Evolutionary conservation across 2,329 filamentous ascomycete species (phyloP).

Genomic region (Cephalotrichum gorgonifer): DNA sequence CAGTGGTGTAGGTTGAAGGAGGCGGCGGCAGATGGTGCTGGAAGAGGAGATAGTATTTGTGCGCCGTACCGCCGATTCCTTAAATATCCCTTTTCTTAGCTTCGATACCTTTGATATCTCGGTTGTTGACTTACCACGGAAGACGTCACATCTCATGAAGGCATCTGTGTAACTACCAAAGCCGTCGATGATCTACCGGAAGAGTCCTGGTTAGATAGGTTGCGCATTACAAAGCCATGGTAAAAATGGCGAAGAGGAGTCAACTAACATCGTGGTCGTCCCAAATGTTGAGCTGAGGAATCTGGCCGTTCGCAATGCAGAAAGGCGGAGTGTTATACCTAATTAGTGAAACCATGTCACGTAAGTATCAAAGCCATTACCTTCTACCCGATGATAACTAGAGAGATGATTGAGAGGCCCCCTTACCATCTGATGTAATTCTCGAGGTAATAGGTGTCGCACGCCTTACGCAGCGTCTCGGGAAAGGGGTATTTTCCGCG

Average conservation of each 20-base stretch:
- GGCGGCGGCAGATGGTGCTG: constrained; percentile 89
- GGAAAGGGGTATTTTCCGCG: constrained; percentile 72
- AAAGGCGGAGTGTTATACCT: constrained; percentile 73
- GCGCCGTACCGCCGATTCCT: constrained; percentile 84
- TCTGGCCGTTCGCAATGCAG: constrained; percentile 76
- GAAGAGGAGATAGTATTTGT: constrained; percentile 98
- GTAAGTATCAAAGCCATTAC: neutral
- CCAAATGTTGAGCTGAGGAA: constrained; percentile 95
- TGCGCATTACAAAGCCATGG: no score
- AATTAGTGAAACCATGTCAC: neutral
- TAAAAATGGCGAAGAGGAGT: neutral
- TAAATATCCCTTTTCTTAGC: no score
- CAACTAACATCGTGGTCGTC: constrained; percentile 76
- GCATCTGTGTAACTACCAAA: constrained; percentile 90
- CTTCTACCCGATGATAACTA: neutral
- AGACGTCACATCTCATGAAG: constrained; percentile 89
- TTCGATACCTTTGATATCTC: no score
- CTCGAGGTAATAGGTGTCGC: constrained; percentile 85
- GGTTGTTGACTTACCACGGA: no score
- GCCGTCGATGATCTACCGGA: constrained; percentile 67
- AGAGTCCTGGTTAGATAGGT: constrained; percentile 25
- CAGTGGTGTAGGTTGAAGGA: constrained; percentile 74
- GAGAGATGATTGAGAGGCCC: constrained; percentile 30
- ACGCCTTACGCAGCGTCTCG: constrained; percentile 65
- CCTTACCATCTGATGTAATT: constrained; percentile 67